A percentile compares a stretch with the other conserved stretches of the same genome.
These are phyloP conservation scores for Musa schizocarpa DNA, from an alignment of 176 grass and related monocot species.

Conservation along the genomic window DNA sequence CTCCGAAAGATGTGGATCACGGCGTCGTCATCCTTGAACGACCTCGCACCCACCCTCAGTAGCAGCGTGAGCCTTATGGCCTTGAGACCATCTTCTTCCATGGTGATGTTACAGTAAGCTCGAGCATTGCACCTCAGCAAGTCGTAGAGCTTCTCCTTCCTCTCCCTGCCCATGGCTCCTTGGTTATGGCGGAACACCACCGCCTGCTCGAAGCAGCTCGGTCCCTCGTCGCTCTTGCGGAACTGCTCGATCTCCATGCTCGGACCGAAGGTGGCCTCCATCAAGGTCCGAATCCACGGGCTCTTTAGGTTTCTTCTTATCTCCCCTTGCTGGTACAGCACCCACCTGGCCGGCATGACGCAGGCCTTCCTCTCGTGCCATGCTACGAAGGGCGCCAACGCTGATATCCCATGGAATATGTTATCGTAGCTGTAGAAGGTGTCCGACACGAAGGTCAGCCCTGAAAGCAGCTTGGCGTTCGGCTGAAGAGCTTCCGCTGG, in stretches of 20 bases:
- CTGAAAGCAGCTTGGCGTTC: not conserved
- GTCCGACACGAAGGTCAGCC: slow-evolving; percentile 9
- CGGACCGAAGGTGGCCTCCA: not conserved
- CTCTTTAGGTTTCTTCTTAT: not conserved
- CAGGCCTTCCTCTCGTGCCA: slow-evolving; percentile 2
- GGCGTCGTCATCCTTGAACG: slow-evolving; percentile 10
- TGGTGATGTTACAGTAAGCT: slow-evolving; percentile 2
- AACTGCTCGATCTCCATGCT: not conserved
- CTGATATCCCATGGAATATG: slow-evolving; percentile 3
- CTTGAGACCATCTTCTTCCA: not conserved
- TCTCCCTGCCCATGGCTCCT: slow-evolving; percentile 9
- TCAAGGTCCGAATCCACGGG: not conserved
- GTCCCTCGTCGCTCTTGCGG: not conserved
- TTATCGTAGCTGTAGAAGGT: slow-evolving; percentile 6
- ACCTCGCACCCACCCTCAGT: slow-evolving; percentile 1
- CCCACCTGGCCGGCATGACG: not conserved
- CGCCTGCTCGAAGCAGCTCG: slow-evolving; percentile 7
- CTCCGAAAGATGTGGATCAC: slow-evolving; percentile 7
- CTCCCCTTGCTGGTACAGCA: slow-evolving; percentile 11
- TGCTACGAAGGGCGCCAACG: slow-evolving; percentile 1
- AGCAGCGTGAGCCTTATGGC: slow-evolving; percentile 3
- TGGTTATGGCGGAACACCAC: slow-evolving; percentile 15
- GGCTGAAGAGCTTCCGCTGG: not conserved
- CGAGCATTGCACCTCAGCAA: slow-evolving; percentile 18
- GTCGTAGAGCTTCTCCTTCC: slow-evolving; percentile 9